phyloP scores from a whole-genome alignment of 2,329 filamentous ascomycete genomes.

The Pseudocercospora fuligena region DNA sequence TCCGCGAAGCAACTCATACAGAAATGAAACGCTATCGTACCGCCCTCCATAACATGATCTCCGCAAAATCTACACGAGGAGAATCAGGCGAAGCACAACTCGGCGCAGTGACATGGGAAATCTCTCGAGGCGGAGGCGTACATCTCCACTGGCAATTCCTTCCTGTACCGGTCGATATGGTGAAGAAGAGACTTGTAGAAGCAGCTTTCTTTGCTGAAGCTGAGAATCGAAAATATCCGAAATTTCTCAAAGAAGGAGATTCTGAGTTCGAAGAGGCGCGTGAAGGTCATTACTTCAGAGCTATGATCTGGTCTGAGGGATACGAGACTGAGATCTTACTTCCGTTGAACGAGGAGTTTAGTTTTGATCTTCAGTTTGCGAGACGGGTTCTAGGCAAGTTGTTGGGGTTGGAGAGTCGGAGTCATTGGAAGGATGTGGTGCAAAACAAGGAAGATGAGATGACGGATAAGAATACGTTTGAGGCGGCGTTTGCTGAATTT shows the following conservation, averaged over 20 bases:
- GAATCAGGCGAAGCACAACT: slow-evolving; percentile 60
- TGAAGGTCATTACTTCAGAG: slow-evolving; percentile 42
- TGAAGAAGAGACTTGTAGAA: slow-evolving; percentile 77
- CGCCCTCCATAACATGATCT: slow-evolving; percentile 78
- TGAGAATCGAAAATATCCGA: slow-evolving; percentile 70
- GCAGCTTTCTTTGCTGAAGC: slow-evolving; percentile 88
- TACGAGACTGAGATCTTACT: slow-evolving; percentile 69
- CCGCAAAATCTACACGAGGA: slow-evolving; percentile 35
- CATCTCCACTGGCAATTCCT: slow-evolving; percentile 95
- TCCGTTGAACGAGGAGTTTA: slow-evolving; percentile 73
- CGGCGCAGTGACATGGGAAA: slow-evolving; percentile 89
- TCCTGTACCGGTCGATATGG: slow-evolving; percentile 70
- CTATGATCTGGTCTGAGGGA: slow-evolving; percentile 46
- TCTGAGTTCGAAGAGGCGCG: slow-evolving; percentile 32
- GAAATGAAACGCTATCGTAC: slow-evolving; percentile 86
- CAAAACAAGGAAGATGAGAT: slow-evolving; percentile 80
- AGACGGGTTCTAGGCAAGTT: slow-evolving; percentile 87
- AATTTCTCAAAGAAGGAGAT: slow-evolving; percentile 48
- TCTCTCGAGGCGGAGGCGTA: slow-evolving; percentile 78
- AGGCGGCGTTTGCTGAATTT: slow-evolving; percentile 79
- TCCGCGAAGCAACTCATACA: slow-evolving; percentile 62
- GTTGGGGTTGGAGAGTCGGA: slow-evolving; percentile 75
- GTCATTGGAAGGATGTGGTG: slow-evolving; percentile 82
- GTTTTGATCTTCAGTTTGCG: slow-evolving; percentile 91
- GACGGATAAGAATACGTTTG: slow-evolving; percentile 77